Evolutionary conservation across 23 red algal species (phyloP).

Genomic region (Gracilariopsis chorda): DNA sequence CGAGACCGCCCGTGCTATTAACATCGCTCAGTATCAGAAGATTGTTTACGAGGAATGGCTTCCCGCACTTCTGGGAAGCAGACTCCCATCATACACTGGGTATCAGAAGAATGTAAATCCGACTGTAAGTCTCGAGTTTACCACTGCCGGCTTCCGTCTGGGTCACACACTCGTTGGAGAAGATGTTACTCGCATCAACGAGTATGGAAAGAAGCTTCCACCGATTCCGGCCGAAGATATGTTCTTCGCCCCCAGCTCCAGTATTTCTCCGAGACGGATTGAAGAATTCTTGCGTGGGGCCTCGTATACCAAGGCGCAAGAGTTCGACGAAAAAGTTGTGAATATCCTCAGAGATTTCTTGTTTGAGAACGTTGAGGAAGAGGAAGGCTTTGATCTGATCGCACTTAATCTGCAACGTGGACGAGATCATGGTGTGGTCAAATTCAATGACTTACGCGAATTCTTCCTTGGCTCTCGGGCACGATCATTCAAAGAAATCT

Average conservation of each 20-base stretch:
- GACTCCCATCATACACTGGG: constrained; percentile 1
- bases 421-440: neutral
- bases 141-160: constrained; percentile 39
- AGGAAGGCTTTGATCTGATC: constrained; percentile 7
- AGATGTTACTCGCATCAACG: neutral
- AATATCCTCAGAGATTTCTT: constrained; percentile 28
- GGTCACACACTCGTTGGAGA: constrained; percentile 32
- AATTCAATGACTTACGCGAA: constrained; percentile 14
- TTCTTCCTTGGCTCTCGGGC: neutral
- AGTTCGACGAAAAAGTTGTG: constrained; percentile 21
- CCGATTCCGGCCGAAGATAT: neutral
- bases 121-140: constrained; percentile 40
- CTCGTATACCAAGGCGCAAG: neutral
- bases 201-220: neutral
- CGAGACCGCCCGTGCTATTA: constrained; percentile 20
- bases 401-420: constrained; percentile 1
- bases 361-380: neutral
- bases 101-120: constrained; percentile 6
- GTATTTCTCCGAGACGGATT: neutral
- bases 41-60: constrained; percentile 34
- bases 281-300: constrained; percentile 27
- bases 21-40: neutral
- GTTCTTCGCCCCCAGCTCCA: constrained; percentile 1
- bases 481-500: neutral
- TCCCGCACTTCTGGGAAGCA: constrained; percentile 2